A percentile compares a stretch with the other conserved stretches of the same genome.
Evolutionary conservation across 2,329 filamentous ascomycete species (phyloP).

Genomic region (Fusarium nanum): DNA sequence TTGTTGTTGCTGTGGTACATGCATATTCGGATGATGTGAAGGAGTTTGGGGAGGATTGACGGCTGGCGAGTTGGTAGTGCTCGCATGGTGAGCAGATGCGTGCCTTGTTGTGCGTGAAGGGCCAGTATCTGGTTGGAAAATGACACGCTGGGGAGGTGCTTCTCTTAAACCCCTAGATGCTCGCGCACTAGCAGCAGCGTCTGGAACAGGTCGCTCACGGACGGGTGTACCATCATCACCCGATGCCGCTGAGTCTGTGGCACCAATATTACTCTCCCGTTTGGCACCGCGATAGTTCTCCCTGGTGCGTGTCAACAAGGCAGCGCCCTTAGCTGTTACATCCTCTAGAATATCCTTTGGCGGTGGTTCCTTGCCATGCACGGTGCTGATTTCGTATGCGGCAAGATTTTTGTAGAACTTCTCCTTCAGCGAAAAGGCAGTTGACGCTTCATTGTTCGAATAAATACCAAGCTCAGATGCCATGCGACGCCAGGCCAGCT

Average conservation of each 20-base stretch:
- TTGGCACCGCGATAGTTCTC: conserved; percentile 75
- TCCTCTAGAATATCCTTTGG: conserved; percentile 90
- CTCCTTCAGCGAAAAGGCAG: conserved; percentile 87
- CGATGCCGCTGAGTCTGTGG: conserved; percentile 68
- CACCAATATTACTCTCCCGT: conserved; percentile 61
- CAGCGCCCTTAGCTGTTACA: conserved; percentile 85
- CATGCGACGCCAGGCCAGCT: conserved; percentile 86
- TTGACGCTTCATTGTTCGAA: conserved; percentile 80
- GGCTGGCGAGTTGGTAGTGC: conserved; percentile 46
- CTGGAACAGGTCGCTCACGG: conserved; percentile 63
- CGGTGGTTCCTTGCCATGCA: conserved; percentile 83
- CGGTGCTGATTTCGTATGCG: conserved; percentile 84
- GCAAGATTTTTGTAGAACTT: conserved; percentile 91
- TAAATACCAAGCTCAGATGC: conserved; percentile 81
- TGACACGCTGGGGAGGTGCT: conserved; percentile 84
- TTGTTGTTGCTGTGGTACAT: conserved; percentile 45
- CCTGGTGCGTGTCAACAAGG: conserved; percentile 79
- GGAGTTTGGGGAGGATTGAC: conserved; percentile 44
- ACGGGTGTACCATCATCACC: conserved; percentile 70
- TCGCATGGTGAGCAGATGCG: conserved; percentile 57
- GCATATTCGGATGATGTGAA: conserved; percentile 52
- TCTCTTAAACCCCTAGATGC: conserved; percentile 77
- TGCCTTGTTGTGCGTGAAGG: conserved; percentile 73
- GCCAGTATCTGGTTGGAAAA: conserved; percentile 84
- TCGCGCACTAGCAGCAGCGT: conserved; percentile 65